phyloP scores from a whole-genome alignment of 1,284 basidiomycete genomes.

The Naganishia sp. region DNA sequence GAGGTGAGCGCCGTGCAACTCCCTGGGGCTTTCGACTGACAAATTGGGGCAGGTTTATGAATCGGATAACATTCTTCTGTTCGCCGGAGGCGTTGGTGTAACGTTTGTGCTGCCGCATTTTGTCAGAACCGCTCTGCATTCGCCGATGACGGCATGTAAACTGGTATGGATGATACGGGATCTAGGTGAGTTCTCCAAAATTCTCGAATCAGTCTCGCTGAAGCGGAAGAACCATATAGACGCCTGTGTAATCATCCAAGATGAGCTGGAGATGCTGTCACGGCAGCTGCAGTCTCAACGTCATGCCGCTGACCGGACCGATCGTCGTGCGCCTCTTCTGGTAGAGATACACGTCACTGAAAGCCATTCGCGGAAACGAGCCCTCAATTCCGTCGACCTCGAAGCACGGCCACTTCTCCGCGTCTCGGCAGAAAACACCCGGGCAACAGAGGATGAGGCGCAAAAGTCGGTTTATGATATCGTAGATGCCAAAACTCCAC shows the following conservation, averaged over 20 bases:
- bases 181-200: constrained; percentile 3
- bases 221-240: neutral
- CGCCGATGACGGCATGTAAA: constrained; percentile 7
- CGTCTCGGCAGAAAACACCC: neutral
- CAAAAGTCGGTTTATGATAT: neutral
- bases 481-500: neutral
- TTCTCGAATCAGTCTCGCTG: neutral
- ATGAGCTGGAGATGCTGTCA: neutral
- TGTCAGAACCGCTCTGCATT: constrained; percentile 13
- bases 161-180: constrained; percentile 21
- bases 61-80: constrained; percentile 5
- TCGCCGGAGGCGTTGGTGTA: constrained; percentile 17
- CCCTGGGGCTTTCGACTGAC: neutral
- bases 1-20: neutral
- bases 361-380: neutral
- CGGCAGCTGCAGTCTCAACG: neutral
- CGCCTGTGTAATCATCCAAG: constrained; percentile 9
- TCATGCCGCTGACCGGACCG: neutral
- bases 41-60: neutral
- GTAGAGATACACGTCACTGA: constrained; percentile 3
- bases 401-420: constrained; percentile 7
- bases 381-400: neutral
- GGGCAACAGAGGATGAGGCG: neutral
- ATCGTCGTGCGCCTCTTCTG: neutral
- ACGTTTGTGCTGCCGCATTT: constrained; percentile 24